Conservation (phyloP, 371 early-diverging fungal species). For the Apophysomyces sp. region DNA sequence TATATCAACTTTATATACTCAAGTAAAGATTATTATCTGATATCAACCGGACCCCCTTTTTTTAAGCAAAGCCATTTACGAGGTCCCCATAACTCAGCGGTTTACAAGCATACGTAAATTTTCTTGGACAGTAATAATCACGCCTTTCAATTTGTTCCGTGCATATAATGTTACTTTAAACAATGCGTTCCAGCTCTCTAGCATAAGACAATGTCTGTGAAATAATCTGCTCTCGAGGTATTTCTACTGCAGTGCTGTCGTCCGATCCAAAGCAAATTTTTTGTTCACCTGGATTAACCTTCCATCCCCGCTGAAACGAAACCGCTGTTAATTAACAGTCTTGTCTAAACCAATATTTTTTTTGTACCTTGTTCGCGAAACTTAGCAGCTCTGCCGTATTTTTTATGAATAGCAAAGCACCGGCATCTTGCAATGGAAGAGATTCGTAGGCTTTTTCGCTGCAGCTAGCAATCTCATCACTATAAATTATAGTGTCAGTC, state of each 20-base stretch:
- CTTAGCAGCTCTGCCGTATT: conserved; percentile 71
- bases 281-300: conserved; percentile 74
- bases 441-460: conserved; percentile 89
- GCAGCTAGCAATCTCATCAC: conserved; percentile 93
- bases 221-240: conserved; percentile 84
- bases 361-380: conserved; percentile 74
- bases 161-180: conserved; percentile 49
- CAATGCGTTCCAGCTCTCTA: conserved; percentile 94
- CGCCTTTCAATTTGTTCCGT: neutral
- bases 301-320: conserved; percentile 75
- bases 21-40: too few relatives aligned
- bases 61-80: too few relatives aligned
- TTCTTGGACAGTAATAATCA: conserved; percentile 1
- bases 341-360: neutral
- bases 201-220: conserved; percentile 87
- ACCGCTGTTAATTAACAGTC: neutral
- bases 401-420: conserved; percentile 85
- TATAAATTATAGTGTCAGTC: conserved; percentile 16
- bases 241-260: conserved; percentile 60
- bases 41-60: too few relatives aligned
- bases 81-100: too few relatives aligned
- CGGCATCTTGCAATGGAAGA: conserved; percentile 87
- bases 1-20: too few relatives aligned
- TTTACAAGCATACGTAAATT: neutral
- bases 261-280: conserved; percentile 80